These are phyloP conservation scores for Coniella lustricola DNA, from an alignment of 2,329 filamentous ascomycete species.

Conservation along the genomic window DNA sequence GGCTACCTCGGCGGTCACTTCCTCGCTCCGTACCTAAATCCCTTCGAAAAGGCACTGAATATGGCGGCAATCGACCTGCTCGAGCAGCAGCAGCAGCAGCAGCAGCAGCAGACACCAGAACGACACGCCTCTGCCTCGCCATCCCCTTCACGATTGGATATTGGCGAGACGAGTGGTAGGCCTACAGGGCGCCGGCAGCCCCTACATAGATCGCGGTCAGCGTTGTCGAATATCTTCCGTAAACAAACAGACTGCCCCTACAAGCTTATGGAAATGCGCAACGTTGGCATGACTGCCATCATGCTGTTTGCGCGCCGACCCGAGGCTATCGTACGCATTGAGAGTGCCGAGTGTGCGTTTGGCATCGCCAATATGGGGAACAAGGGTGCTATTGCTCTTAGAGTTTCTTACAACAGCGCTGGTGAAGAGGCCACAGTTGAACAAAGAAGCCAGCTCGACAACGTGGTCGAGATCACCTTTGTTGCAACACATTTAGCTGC, in stretches of 20 bases:
- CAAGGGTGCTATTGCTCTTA: conserved; percentile 82
- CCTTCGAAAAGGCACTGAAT: conserved; percentile 64
- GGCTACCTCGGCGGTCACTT: conserved; percentile 81
- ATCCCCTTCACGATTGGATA: neutral
- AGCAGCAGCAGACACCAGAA: conserved; percentile 1
- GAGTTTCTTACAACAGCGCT: conserved; percentile 50
- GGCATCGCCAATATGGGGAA: conserved; percentile 87
- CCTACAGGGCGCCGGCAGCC: neutral
- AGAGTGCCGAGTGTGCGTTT: conserved; percentile 76
- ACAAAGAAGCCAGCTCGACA: conserved; percentile 16
- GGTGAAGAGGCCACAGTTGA: conserved; percentile 24
- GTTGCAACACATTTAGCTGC: conserved; percentile 83
- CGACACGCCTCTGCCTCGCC: conserved; percentile 2
- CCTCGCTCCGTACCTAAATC: conserved; percentile 66
- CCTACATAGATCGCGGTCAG: conserved; percentile 15
- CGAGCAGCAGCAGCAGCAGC: neutral
- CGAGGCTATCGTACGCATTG: conserved; percentile 54
- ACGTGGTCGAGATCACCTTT: conserved; percentile 66
- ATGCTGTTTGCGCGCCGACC: conserved; percentile 72
- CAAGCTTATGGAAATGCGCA: conserved; percentile 61
- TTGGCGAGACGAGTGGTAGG: neutral
- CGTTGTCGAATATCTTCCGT: conserved; percentile 15
- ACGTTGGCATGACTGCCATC: conserved; percentile 84
- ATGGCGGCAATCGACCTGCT: conserved; percentile 48
- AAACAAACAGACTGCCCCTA: conserved; percentile 42